These are phyloP conservation scores for Elsinoe fawcettii DNA, from an alignment of 2,329 filamentous ascomycete genomes.

Conservation along the genomic window DNA sequence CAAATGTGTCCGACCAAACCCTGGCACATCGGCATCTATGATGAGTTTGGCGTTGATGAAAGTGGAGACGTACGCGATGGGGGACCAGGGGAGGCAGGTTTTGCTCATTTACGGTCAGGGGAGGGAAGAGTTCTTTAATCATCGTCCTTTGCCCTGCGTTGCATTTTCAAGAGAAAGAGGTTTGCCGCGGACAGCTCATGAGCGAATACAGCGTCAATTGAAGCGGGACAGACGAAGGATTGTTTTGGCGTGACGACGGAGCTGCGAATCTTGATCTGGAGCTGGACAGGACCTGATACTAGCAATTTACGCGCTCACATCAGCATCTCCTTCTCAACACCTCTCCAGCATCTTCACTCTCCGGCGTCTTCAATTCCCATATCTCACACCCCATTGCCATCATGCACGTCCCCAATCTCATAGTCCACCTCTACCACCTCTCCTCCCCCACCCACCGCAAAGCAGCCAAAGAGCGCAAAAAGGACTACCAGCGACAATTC, in stretches of 20 bases:
- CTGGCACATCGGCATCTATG: background rate
- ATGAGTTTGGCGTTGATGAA: slow-evolving; percentile 1
- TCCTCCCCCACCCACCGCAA: slow-evolving; percentile 9
- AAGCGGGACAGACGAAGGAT: background rate
- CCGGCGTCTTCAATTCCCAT: background rate
- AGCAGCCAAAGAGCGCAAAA: slow-evolving; percentile 8
- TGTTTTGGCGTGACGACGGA: background rate
- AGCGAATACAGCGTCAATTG: background rate
- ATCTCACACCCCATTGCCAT: background rate
- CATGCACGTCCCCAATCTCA: slow-evolving; percentile 10
- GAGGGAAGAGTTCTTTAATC: background rate
- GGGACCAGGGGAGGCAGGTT: background rate
- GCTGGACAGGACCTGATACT: background rate
- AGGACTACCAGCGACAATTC: slow-evolving; percentile 8
- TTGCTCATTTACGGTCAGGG: background rate
- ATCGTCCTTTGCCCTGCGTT: background rate
- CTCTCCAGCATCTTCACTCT: background rate
- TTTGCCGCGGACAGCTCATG: background rate
- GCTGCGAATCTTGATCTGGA: background rate
- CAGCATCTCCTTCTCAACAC: background rate
- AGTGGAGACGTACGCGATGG: background rate
- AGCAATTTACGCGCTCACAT: background rate
- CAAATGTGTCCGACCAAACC: background rate
- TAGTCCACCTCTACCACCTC: slow-evolving; percentile 9
- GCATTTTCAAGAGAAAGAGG: background rate